Conservation (phyloP, 441 rosid genomes). For the Gossypium gossypioides region DNA sequence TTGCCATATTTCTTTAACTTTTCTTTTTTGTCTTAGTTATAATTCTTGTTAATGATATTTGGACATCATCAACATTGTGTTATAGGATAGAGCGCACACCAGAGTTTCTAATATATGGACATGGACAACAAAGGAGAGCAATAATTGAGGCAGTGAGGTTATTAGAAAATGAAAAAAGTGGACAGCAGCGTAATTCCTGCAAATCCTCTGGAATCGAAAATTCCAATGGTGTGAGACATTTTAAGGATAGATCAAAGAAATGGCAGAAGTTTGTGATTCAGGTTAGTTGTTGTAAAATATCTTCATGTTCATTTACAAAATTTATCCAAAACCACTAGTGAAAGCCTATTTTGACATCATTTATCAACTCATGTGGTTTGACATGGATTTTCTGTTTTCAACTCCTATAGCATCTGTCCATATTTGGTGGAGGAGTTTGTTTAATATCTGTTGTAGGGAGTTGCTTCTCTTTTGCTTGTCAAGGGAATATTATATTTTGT, state of each 20-base stretch:
- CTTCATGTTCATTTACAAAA: not conserved
- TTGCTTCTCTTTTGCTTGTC: not conserved
- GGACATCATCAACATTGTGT: slow-evolving; percentile 7
- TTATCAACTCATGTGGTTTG: not conserved
- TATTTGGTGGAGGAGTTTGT: not conserved
- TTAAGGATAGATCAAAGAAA: slow-evolving; percentile 73
- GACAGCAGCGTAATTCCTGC: slow-evolving; percentile 23
- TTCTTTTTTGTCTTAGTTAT: not conserved
- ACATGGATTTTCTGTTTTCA: not conserved
- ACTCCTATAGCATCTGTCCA: not conserved
- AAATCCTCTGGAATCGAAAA: slow-evolving; percentile 27
- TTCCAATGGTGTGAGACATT: slow-evolving; percentile 29
- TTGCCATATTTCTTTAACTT: not conserved
- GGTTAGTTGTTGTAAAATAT: slow-evolving; percentile 34
- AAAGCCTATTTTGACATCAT: not conserved
- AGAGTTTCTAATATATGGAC: slow-evolving; percentile 83
- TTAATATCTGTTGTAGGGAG: not conserved
- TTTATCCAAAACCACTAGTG: not conserved
- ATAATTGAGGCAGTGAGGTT: slow-evolving; percentile 81
- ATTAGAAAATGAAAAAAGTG: slow-evolving; percentile 48
- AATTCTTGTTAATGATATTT: slow-evolving; percentile 9
- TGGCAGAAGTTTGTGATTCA: slow-evolving; percentile 88
- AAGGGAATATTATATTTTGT: not conserved
- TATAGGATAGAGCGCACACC: slow-evolving; percentile 73
- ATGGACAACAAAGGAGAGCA: slow-evolving; percentile 92